phyloP scores from a whole-genome alignment of 1,284 basidiomycete genomes.

The Chalciporus sp. region DNA sequence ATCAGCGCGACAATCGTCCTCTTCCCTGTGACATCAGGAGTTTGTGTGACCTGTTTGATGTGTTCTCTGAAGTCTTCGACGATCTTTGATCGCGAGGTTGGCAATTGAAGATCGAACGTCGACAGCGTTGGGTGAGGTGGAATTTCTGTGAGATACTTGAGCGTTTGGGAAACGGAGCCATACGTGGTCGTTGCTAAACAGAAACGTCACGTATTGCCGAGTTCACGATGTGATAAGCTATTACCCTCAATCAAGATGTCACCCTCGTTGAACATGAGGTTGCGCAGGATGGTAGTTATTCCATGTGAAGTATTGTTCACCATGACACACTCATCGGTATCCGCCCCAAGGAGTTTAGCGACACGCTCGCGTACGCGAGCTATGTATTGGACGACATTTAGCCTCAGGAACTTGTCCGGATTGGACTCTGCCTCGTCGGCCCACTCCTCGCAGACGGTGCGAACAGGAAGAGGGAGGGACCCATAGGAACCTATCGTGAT shows the following conservation, averaged over 20 bases:
- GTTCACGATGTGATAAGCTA: constrained; percentile 26
- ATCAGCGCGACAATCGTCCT: constrained; percentile 71
- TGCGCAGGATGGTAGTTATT: constrained; percentile 65
- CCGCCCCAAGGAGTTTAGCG: constrained; percentile 62
- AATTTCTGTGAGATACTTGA: constrained; percentile 62
- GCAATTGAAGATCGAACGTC: constrained; percentile 60
- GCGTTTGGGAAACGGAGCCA: constrained; percentile 55
- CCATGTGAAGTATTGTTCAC: constrained; percentile 70
- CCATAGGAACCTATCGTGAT: constrained; percentile 63
- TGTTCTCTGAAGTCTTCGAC: constrained; percentile 54
- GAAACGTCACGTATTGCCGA: background rate
- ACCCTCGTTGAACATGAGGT: constrained; percentile 51
- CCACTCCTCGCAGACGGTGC: constrained; percentile 47
- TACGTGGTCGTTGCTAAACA: constrained; percentile 69
- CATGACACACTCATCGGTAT: constrained; percentile 65
- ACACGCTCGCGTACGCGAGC: constrained; percentile 47
- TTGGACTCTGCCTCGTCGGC: constrained; percentile 51
- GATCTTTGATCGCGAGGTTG: constrained; percentile 63
- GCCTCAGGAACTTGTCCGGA: constrained; percentile 57
- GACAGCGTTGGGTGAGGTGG: constrained; percentile 55
- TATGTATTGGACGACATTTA: constrained; percentile 36
- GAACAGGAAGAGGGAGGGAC: constrained; percentile 59
- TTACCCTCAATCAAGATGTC: constrained; percentile 48
- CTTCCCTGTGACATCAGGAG: constrained; percentile 28
- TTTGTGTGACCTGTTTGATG: constrained; percentile 28